Evolutionary conservation across 2,329 filamentous ascomycete species (phyloP).

Genomic region (Pochonia chlamydosporia): DNA sequence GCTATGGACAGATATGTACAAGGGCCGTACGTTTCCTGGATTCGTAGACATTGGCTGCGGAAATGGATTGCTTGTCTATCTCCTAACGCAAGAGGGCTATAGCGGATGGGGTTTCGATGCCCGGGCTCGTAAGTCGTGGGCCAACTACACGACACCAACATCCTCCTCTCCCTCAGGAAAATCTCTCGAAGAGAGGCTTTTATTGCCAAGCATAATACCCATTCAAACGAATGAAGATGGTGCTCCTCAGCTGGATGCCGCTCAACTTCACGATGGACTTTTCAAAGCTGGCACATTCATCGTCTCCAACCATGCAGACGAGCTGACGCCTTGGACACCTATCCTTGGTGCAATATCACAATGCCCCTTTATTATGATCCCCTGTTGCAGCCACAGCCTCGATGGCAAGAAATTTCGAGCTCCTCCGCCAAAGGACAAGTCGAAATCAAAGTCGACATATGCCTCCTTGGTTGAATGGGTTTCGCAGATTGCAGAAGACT

Average conservation of each 20-base stretch:
- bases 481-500: slow-evolving; percentile 59
- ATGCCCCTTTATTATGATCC: slow-evolving; percentile 85
- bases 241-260: slow-evolving; percentile 2
- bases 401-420: slow-evolving; percentile 70
- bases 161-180: slow-evolving; percentile 19
- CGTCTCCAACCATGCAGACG: slow-evolving; percentile 94
- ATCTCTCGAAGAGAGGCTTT: slow-evolving; percentile 39
- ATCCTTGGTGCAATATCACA: slow-evolving; percentile 71
- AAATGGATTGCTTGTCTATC: slow-evolving; percentile 82
- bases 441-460: slow-evolving; percentile 63
- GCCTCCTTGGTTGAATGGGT: slow-evolving; percentile 79
- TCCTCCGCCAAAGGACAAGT: slow-evolving; percentile 44
- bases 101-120: slow-evolving; percentile 89
- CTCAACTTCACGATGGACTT: slow-evolving; percentile 48
- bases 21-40: slow-evolving; percentile 58
- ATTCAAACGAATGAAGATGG: not conserved
- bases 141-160: slow-evolving; percentile 49
- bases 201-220: slow-evolving; percentile 39
- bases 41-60: slow-evolving; percentile 97
- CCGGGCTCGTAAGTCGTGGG: slow-evolving; percentile 78
- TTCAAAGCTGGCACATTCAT: slow-evolving; percentile 80
- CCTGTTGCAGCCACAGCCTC: slow-evolving; percentile 89
- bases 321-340: slow-evolving; percentile 93
- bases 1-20: slow-evolving; percentile 83
- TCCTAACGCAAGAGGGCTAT: slow-evolving; percentile 78